Evolutionary conservation across 139 green algal genomes (phyloP).

Genomic region (Spirogloea muscicola): DNA sequence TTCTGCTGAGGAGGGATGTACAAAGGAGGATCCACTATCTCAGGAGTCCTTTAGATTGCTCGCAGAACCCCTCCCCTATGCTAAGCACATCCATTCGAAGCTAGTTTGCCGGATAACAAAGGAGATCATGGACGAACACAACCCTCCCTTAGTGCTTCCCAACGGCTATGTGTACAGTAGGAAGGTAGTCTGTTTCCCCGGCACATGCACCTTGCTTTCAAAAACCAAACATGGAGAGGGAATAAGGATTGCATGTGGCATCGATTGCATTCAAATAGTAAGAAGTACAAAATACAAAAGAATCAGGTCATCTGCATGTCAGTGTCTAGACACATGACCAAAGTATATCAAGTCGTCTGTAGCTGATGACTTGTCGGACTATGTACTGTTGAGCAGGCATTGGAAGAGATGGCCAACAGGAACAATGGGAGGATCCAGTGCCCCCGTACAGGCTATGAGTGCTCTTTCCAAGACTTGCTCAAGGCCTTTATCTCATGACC

Average conservation of each 20-base stretch:
- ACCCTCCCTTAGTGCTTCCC: constrained; percentile 85
- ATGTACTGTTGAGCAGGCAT: constrained; percentile 24
- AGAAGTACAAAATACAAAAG: neutral
- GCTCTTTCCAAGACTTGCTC: no score
- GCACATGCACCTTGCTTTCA: no score
- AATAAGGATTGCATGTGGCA: neutral
- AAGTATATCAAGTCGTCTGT: neutral
- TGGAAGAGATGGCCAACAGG: constrained; percentile 44
- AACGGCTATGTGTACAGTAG: constrained; percentile 81
- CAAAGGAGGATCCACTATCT: constrained; percentile 68
- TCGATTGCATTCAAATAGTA: neutral
- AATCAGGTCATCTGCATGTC: neutral
- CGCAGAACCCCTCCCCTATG: constrained; percentile 69
- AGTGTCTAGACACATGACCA: neutral
- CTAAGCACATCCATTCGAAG: constrained; percentile 82
- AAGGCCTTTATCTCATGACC: no score
- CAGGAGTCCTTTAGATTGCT: constrained; percentile 67
- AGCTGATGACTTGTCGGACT: neutral
- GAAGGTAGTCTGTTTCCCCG: constrained; percentile 48
- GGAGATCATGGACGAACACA: constrained; percentile 85
- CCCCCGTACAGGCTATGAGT: constrained; percentile 63
- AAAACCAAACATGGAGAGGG: neutral
- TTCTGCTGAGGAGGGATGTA: constrained; percentile 46
- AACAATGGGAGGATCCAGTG: constrained; percentile 59
- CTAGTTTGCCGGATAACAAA: constrained; percentile 80